Conservation (phyloP, 2,329 filamentous ascomycete genomes). For the Achaetomium macrosporum region DNA sequence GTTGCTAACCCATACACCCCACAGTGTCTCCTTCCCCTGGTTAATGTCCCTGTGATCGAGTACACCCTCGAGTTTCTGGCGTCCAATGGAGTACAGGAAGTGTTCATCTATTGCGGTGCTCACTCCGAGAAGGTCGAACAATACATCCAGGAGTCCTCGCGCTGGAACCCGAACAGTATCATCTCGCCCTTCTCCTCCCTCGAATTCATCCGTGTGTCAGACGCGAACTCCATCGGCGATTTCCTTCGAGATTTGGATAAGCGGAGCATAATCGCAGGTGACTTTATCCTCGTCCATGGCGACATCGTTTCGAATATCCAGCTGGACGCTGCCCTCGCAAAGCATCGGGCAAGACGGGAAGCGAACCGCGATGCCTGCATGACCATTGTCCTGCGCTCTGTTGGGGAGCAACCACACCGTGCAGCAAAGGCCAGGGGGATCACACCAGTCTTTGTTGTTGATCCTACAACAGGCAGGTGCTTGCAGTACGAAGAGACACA, state of each 20-base stretch:
- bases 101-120: constrained; percentile 85
- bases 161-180: constrained; percentile 56
- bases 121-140: constrained; percentile 82
- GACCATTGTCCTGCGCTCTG: constrained; percentile 86
- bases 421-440: constrained; percentile 67
- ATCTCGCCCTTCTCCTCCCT: constrained; percentile 67
- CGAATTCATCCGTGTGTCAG: constrained; percentile 76
- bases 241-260: constrained; percentile 90
- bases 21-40: constrained; percentile 89
- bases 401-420: constrained; percentile 62
- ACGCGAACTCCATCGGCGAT: constrained; percentile 83
- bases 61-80: constrained; percentile 96
- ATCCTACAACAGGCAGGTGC: constrained; percentile 72
- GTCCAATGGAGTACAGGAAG: constrained; percentile 89
- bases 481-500: constrained; percentile 92
- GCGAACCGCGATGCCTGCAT: constrained; percentile 93
- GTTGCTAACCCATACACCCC: constrained; percentile 14
- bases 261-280: constrained; percentile 75
- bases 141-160: constrained; percentile 70
- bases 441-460: constrained; percentile 79
- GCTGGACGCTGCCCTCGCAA: constrained; percentile 70
- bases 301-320: constrained; percentile 87
- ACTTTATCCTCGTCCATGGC: constrained; percentile 89
- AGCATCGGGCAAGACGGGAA: constrained; percentile 73
- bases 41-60: constrained; percentile 91